These are phyloP conservation scores for Volutella citrinella DNA, from an alignment of 2,329 filamentous ascomycete genomes.

Conservation along the genomic window DNA sequence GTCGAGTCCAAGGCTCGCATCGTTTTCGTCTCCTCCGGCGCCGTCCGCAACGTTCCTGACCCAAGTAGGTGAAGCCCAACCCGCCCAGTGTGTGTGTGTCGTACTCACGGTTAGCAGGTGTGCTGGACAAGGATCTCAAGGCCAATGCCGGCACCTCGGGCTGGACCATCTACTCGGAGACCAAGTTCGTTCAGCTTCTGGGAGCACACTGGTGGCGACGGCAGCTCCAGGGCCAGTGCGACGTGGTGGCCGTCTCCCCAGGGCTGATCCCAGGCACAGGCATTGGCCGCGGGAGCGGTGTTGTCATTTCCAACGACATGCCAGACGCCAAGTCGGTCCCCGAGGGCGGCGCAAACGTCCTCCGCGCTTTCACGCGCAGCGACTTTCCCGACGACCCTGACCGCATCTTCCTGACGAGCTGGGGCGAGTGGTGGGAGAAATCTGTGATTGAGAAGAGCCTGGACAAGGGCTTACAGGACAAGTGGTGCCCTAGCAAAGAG, in stretches of 20 bases:
- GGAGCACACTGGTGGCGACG: slow-evolving; percentile 56
- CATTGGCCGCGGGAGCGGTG: slow-evolving; percentile 30
- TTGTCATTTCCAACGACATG: slow-evolving; percentile 29
- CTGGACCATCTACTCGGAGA: slow-evolving; percentile 35
- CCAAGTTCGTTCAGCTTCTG: slow-evolving; percentile 51
- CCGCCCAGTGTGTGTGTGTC: too few species aligned
- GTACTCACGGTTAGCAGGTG: too few species aligned
- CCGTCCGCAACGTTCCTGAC: slow-evolving; percentile 39
- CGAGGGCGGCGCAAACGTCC: slow-evolving; percentile 44
- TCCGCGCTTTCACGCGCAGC: slow-evolving; percentile 40
- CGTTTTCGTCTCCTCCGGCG: slow-evolving; percentile 51
- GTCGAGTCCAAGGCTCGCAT: slow-evolving; percentile 44
- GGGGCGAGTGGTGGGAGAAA: slow-evolving; percentile 55
- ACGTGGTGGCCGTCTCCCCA: slow-evolving; percentile 51
- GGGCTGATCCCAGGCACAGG: slow-evolving; percentile 50
- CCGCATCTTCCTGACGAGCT: slow-evolving; percentile 52
- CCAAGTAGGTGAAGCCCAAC: slow-evolving; percentile 32
- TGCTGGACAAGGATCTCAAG: slow-evolving; percentile 37
- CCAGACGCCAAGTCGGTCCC: slow-evolving; percentile 47
- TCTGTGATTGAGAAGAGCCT: slow-evolving; percentile 38
- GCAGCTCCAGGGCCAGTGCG: slow-evolving; percentile 40
- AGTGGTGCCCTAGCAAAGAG: slow-evolving; percentile 47
- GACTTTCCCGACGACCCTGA: slow-evolving; percentile 51
- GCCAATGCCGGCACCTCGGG: slow-evolving; percentile 33
- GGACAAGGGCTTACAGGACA: slow-evolving; percentile 48